phyloP scores from a whole-genome alignment of 2,329 filamentous ascomycete genomes.

The Aspergillus puulaauensis region DNA sequence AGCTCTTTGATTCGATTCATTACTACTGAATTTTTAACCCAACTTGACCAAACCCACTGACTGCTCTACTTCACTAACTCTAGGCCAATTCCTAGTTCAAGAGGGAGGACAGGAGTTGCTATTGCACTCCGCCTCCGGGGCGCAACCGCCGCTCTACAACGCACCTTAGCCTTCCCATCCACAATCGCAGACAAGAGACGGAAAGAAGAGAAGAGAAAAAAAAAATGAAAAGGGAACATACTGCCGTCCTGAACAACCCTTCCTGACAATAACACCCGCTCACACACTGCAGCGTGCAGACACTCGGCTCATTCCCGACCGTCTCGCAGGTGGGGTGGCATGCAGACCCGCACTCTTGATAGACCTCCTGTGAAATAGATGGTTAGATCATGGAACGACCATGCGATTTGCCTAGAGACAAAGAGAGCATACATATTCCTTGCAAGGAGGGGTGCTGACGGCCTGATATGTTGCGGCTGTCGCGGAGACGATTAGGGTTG shows the following conservation, averaged over 20 bases:
- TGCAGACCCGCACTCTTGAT: slow-evolving; percentile 1
- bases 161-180: background rate
- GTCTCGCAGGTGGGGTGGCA: slow-evolving; percentile 10
- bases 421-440: background rate
- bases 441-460: slow-evolving; percentile 1
- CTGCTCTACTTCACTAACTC: background rate
- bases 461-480: background rate
- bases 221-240: background rate
- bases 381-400: background rate
- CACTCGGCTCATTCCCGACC: background rate
- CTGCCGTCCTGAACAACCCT: background rate
- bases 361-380: background rate
- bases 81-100: background rate
- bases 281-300: slow-evolving; percentile 6
- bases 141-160: background rate
- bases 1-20: too few species aligned
- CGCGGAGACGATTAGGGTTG: background rate
- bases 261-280: slow-evolving; percentile 4
- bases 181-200: background rate
- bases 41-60: background rate
- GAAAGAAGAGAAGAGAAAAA: background rate
- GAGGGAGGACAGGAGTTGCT: background rate
- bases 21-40: too few species aligned
- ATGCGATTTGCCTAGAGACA: background rate
- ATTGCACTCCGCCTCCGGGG: background rate